phyloP scores from a whole-genome alignment of 345 rosid species.

The Salix suchowensis region DNA sequence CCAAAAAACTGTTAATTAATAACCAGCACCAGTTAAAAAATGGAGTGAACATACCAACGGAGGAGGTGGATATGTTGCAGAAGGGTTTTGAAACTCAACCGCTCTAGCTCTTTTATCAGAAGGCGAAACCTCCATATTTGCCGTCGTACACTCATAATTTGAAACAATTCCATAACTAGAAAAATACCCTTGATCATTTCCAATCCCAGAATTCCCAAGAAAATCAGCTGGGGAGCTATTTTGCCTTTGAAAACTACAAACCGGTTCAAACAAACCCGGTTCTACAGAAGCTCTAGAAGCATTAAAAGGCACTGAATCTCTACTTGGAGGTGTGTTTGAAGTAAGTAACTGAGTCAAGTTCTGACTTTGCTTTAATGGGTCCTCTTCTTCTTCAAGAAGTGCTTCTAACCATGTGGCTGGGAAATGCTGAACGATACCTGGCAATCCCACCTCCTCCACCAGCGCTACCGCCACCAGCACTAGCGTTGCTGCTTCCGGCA shows the following conservation, averaged over 20 bases:
- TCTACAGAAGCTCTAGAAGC: slow-evolving; percentile 22
- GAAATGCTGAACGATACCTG: slow-evolving; percentile 65
- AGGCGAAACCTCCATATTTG: slow-evolving; percentile 42
- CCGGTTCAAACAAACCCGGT: slow-evolving; percentile 24
- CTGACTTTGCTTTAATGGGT: slow-evolving; percentile 60
- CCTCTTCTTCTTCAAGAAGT: slow-evolving; percentile 66
- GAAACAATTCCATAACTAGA: slow-evolving; percentile 42
- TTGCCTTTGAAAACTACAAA: slow-evolving; percentile 45
- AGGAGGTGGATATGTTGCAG: slow-evolving; percentile 37
- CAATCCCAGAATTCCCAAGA: slow-evolving; percentile 32
- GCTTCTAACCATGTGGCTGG: slow-evolving; percentile 73
- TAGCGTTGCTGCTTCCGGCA: slow-evolving; percentile 37
- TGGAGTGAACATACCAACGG: slow-evolving; percentile 32
- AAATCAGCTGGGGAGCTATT: slow-evolving; percentile 74
- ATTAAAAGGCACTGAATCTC: slow-evolving; percentile 31
- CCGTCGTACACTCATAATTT: slow-evolving; percentile 42
- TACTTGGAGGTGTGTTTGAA: slow-evolving; percentile 21
- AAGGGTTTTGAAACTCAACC: slow-evolving; percentile 29
- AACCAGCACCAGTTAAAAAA: neutral
- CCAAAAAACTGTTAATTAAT: neutral
- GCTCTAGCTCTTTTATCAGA: slow-evolving; percentile 44
- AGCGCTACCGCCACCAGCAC: slow-evolving; percentile 7
- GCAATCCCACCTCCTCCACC: slow-evolving; percentile 49
- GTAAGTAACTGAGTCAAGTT: slow-evolving; percentile 61
- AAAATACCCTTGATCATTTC: slow-evolving; percentile 42